Evolutionary conservation across 1,284 basidiomycete genomes (phyloP), one percentile per base, ranked within the genome.

Genomic region (Sanghuangporus weigelae): DNA sequence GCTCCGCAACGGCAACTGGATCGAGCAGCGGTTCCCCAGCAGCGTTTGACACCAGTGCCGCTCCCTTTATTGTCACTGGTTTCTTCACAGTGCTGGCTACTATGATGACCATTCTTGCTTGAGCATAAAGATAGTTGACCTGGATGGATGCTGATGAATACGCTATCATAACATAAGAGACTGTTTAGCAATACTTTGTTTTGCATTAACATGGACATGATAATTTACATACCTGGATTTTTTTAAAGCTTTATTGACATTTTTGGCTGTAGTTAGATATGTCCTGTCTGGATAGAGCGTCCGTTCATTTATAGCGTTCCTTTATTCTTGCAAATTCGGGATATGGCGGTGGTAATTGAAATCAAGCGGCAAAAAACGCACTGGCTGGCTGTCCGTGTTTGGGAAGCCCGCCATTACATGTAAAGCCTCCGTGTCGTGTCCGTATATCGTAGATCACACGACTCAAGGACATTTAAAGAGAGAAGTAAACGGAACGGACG

Each of bases 31-130:
- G 50, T 16, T 54, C 63, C 2, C 12, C 46, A 14, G 23, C 59
- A 11, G 48, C 53, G 11, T 60, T 61, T 26, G 55, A 61, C n/a
- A 57, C 42, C 8, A 51, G 23, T 26, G 63, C 59, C 23, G 46
- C 59, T 3, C 64, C 64, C 35, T 65, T 36, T 39, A 44, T 65
- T 38, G 64, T 56, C n/a, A 57, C 50, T 26, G 60, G 64, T 3
- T 59, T 65, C 40, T 42, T 63, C 50, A 59, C 60, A 21, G 46
- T 57, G 12, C n/a, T 65, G 10, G 51, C 60, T 14, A 65, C 60
- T 35, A 62, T 65, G 64, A 59, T 62, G 56, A 40, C 49, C 19
- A 65, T 65, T 36, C 54, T 64, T 44, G 59, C 60, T 50, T 64
- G 44, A 63, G 53, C 19, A 19, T 54, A 11, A 16, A 5, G 3